Base-by-base conservation (phyloP, 2,329 filamentous ascomycete genomes). In the Colletotrichum tofieldiae region DNA sequence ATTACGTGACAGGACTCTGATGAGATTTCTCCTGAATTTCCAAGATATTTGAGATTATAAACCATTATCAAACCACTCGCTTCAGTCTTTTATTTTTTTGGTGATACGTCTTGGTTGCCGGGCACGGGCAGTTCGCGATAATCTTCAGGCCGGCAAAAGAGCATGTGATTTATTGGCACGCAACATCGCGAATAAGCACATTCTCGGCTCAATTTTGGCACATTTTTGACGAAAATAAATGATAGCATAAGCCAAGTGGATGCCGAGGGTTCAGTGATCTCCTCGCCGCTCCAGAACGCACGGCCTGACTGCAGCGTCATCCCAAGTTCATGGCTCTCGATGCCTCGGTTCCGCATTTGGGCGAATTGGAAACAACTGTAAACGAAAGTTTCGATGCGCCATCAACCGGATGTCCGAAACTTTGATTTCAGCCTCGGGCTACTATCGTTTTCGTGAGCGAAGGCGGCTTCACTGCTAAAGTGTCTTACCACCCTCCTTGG, bases 391-490 rank as follows among this genome's bases (percentile, higher is more conserved):
- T 37, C 32, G 12, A 23, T 35, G 12, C 20, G n/a, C 37, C 16
- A 23, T 23, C 35, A 43, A 16, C 26, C 56, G 39, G 39, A 60
- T 45, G 39, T 60, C 56, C 56, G 56, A 45, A 60, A 45, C 41
- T 47, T 58, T 18, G 18, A 26, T 58, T 37, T 39, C 3, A 16
- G 5, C 12, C n/a, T n/a, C 1, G 7, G 6, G 12, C 29, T 58
- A 8, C 26, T 41, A 18, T 58, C 55, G n/a, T 58, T n/a, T 41
- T 26, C 55, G 37, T 29, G 23, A 11, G 5, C n/a, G 5, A 18
- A 45, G 7, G 43, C 18, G 5, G 43, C 43, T 45, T 9, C 8
- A 11, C n/a, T 23, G 45, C 45, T 11, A 5, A n/a, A 16, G 6
- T 43, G 16, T 35, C 6, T 43, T 20, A 7, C 16, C 5, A n/a